Conservation (phyloP, 2,329 filamentous ascomycete species). For the Xylariaceae sp. region DNA sequence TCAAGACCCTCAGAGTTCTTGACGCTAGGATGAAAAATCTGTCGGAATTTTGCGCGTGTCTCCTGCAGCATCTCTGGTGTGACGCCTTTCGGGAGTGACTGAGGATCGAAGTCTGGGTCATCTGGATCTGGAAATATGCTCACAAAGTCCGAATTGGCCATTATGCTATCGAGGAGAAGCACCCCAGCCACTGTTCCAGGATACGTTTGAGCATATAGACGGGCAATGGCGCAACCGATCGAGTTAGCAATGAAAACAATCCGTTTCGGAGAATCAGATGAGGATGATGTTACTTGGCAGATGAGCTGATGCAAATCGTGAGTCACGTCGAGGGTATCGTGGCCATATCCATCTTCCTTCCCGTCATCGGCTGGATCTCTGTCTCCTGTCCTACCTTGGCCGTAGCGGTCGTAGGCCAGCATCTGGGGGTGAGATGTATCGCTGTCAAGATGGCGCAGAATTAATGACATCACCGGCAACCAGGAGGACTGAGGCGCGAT, state of each 20-base stretch:
- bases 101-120: conserved; percentile 39
- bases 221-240: conserved; percentile 49
- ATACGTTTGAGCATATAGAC: conserved; percentile 47
- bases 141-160: conserved; percentile 54
- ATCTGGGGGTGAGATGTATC: conserved; percentile 30
- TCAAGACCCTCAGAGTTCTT: conserved; percentile 48
- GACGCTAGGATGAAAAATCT: conserved; percentile 46
- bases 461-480: conserved; percentile 20
- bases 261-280: conserved; percentile 20
- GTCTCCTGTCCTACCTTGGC: conserved; percentile 45
- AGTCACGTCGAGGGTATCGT: conserved; percentile 43
- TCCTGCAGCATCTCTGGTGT: conserved; percentile 32
- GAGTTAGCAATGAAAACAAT: conserved; percentile 49
- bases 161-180: conserved; percentile 53
- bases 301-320: conserved; percentile 41
- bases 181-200: conserved; percentile 42
- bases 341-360: conserved; percentile 43
- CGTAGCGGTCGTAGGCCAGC: conserved; percentile 55
- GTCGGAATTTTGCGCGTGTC: conserved; percentile 33
- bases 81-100: conserved; percentile 37
- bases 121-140: conserved; percentile 55
- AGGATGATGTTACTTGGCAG: conserved; percentile 9
- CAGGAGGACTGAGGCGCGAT: conserved; percentile 24
- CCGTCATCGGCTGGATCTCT: conserved; percentile 44
- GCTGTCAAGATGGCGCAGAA: conserved; percentile 13